Conservation (phyloP, 495 filamentous ascomycete genomes). For the Penicillium diatomitis region DNA sequence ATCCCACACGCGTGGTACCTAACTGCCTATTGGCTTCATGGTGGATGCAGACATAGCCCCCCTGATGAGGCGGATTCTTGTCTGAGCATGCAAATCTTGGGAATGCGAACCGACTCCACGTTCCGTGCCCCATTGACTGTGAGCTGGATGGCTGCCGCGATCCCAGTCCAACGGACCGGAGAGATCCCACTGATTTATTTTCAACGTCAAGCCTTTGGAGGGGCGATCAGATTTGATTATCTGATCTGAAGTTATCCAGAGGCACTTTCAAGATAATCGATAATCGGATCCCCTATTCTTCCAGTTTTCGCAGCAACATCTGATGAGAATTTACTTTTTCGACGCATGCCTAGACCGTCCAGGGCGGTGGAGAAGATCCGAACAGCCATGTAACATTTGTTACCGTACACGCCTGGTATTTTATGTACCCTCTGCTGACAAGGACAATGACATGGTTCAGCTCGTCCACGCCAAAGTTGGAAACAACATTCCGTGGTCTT, state of each 20-base stretch:
- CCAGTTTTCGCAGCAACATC: neutral
- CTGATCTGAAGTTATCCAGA: neutral
- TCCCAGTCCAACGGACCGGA: slow-evolving; percentile 19
- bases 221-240: neutral
- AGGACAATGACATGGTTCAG: too few species aligned
- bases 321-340: neutral
- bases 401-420: too few species aligned
- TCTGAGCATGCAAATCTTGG: neutral
- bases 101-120: slow-evolving; percentile 3
- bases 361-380: too few species aligned
- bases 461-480: too few species aligned
- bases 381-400: too few species aligned
- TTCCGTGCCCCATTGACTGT: slow-evolving; percentile 6
- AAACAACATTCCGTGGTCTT: too few species aligned
- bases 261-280: neutral
- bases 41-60: too few species aligned
- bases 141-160: slow-evolving; percentile 1
- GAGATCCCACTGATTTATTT: slow-evolving; percentile 2
- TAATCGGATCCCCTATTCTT: neutral
- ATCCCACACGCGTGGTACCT: too few species aligned
- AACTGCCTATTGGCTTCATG: too few species aligned
- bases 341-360: neutral
- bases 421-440: too few species aligned
- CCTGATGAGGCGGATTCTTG: too few species aligned
- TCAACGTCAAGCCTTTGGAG: neutral